Evolutionary conservation across 169 alveolate species (phyloP), one percentile per base, ranked within the genome.

Genomic region (Plasmodium gonderi): DNA sequence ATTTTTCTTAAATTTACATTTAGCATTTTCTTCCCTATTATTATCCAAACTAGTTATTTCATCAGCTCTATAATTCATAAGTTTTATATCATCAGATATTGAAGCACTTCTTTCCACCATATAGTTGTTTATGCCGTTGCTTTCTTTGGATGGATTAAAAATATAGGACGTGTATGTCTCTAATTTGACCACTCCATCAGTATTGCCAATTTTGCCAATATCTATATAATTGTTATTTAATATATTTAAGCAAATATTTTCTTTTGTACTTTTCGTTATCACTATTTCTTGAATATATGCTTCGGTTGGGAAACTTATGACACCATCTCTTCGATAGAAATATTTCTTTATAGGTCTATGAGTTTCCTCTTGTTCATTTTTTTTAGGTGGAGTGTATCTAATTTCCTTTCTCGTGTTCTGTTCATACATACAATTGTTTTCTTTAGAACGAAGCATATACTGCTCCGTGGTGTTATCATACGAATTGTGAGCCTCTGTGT

Each of bases 261-360:
- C 87, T 40, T 76, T 87, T 74, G 17, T 33, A 33, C 11, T 87
- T 87, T 87, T 87, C 29, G 68, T 87, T 23, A 87, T 36, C 65
- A 87, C 51, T 33, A 87, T 75, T 51, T 87, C 93, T 75, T 87
- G 89, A 60, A 87, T 87, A 44, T 87, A 87, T 11, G 89, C 87
- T 36, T 87, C 80, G 5, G 93, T 87, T 42, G 79, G 68, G 36
- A 87, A 87, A 45, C 89, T 51, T 49, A 87, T 60, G 7, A 74
- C 40, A 3, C 87, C 79, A 14, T 51, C 67, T 14, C 79, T 60
- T 45, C 64, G 26, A 65, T 75, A 87, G 79, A 87, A 87, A 29
- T 87, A 51, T 64, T 87, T 87, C 54, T 87, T 54, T 29, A 87
- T 74, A 33, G 80, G 65, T 64, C 12, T 29, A 31, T 6, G 3